A percentile compares a stretch with the other conserved stretches of the same genome.
phyloP scores from a whole-genome alignment of 2,329 filamentous ascomycete species.

The Exophiala bonariae region DNA sequence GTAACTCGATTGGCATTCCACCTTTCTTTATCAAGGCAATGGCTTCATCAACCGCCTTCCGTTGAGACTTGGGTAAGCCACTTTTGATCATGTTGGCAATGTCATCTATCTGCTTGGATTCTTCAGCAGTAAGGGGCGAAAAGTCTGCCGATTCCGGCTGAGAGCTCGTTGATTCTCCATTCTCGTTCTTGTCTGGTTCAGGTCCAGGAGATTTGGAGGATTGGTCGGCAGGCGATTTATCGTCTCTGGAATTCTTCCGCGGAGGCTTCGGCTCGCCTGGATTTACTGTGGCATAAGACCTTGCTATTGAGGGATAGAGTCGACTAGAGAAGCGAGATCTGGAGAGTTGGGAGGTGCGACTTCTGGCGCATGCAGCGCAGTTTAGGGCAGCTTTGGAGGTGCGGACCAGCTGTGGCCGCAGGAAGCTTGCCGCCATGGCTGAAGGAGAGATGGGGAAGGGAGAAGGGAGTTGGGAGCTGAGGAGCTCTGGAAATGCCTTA shows the following conservation, averaged over 20 bases:
- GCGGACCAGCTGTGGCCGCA: slow-evolving; percentile 27
- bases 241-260: slow-evolving; percentile 29
- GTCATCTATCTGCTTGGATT: slow-evolving; percentile 59
- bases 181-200: slow-evolving; percentile 44
- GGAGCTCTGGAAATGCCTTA: not conserved
- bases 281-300: slow-evolving; percentile 46
- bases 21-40: slow-evolving; percentile 64
- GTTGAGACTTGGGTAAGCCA: slow-evolving; percentile 63
- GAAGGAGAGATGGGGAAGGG: slow-evolving; percentile 8
- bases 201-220: slow-evolving; percentile 34
- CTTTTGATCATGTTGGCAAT: slow-evolving; percentile 58
- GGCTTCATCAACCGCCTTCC: slow-evolving; percentile 58
- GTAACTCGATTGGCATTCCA: slow-evolving; percentile 69
- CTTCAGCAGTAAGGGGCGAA: slow-evolving; percentile 53
- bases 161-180: slow-evolving; percentile 38
- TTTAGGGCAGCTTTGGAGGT: slow-evolving; percentile 56
- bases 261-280: slow-evolving; percentile 46
- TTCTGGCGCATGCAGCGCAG: slow-evolving; percentile 49
- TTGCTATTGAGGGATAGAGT: slow-evolving; percentile 38
- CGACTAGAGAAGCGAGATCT: slow-evolving; percentile 37
- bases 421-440: slow-evolving; percentile 26
- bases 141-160: slow-evolving; percentile 37
- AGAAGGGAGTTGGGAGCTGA: slow-evolving; percentile 4
- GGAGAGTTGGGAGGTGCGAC: slow-evolving; percentile 41
- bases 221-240: slow-evolving; percentile 29